Conservation (phyloP, 2,329 filamentous ascomycete species). For the Akanthomyces lecanii region DNA sequence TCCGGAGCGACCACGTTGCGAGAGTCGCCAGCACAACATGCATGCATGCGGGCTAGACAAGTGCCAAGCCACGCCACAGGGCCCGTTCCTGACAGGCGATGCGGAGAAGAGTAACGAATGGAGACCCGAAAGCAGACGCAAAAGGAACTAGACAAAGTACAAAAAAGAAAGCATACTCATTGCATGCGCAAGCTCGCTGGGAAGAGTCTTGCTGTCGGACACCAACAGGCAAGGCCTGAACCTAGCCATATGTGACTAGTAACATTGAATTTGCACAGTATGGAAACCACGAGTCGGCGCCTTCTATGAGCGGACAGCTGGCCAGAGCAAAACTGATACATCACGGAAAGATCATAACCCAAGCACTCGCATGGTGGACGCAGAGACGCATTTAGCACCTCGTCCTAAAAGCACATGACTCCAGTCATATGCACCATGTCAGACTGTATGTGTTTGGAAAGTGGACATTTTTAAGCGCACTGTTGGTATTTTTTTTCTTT, state of each 20-base stretch:
- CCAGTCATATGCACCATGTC: neutral
- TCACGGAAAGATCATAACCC: neutral
- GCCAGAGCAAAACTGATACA: neutral
- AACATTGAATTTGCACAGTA: neutral
- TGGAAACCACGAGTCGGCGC: neutral
- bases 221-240: neutral
- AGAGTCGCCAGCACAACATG: conserved; percentile 2
- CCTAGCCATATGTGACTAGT: neutral
- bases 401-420: neutral
- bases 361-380: neutral
- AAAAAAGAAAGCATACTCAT: neutral
- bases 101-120: neutral
- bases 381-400: neutral
- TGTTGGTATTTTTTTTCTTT: neutral
- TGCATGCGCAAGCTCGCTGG: neutral
- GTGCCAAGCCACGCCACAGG: neutral
- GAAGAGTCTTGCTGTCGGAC: neutral
- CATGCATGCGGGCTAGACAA: neutral
- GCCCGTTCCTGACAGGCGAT: neutral
- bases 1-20: neutral
- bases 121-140: neutral
- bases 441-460: neutral
- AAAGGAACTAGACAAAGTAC: neutral
- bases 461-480: neutral
- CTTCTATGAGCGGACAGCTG: neutral